These are phyloP conservation scores for Ascochyta clinopodiicola DNA, from an alignment of 2,329 filamentous ascomycete species.

Conservation along the genomic window DNA sequence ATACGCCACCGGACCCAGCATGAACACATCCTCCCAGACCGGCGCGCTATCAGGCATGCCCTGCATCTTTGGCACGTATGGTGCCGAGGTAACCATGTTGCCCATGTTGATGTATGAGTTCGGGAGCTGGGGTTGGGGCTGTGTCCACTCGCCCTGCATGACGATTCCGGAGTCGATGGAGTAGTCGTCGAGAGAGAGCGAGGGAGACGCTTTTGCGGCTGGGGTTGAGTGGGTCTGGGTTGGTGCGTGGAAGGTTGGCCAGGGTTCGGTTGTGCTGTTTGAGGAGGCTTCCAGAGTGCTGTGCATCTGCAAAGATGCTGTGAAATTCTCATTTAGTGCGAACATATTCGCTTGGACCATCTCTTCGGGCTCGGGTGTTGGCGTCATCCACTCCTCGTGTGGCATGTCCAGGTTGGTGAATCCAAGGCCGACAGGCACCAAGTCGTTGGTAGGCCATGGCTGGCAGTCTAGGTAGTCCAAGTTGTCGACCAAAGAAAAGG, in stretches of 20 bases:
- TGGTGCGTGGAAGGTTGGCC: not conserved
- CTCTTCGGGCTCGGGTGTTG: slow-evolving; percentile 23
- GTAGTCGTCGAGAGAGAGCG: not conserved
- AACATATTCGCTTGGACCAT: slow-evolving; percentile 21
- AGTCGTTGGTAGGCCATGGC: slow-evolving; percentile 34
- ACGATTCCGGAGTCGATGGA: slow-evolving; percentile 26
- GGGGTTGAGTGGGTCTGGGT: not conserved
- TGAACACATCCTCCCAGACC: slow-evolving; percentile 51
- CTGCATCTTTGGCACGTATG: slow-evolving; percentile 52
- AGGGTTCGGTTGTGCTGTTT: not conserved
- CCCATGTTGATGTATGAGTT: slow-evolving; percentile 40
- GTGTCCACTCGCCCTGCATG: slow-evolving; percentile 56
- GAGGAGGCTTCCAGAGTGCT: not conserved
- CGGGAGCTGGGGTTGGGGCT: slow-evolving; percentile 17
- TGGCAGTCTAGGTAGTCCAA: slow-evolving; percentile 31
- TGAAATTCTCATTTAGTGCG: not conserved
- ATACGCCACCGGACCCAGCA: not conserved
- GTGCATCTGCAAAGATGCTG: not conserved
- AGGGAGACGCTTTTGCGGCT: not conserved
- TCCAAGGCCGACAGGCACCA: slow-evolving; percentile 30
- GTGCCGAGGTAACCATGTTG: slow-evolving; percentile 27
- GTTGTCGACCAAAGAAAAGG: slow-evolving; percentile 25
- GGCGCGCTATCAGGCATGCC: slow-evolving; percentile 23
- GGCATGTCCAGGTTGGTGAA: slow-evolving; percentile 29
- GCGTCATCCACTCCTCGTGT: slow-evolving; percentile 9